These are phyloP conservation scores for Abortiporus biennis DNA, from an alignment of 1,284 basidiomycete species.

Conservation along the genomic window DNA sequence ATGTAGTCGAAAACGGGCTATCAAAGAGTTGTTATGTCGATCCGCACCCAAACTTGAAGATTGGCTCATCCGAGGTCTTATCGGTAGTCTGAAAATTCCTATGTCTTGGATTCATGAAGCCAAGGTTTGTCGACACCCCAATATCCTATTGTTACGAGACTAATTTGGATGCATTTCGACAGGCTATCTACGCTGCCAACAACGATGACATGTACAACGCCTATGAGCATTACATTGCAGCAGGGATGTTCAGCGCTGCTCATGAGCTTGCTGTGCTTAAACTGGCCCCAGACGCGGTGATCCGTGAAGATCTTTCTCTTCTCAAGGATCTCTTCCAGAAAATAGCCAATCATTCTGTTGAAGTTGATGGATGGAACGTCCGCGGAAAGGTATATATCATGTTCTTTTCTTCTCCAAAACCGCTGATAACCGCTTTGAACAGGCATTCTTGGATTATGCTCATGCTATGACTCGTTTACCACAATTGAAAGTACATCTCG, in stretches of 20 bases:
- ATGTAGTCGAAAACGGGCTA: slow-evolving; percentile 68
- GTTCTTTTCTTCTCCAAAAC: slow-evolving; percentile 8
- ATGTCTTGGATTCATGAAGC: slow-evolving; percentile 85
- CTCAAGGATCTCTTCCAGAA: slow-evolving; percentile 70
- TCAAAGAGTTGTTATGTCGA: slow-evolving; percentile 78
- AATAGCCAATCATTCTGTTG: slow-evolving; percentile 59
- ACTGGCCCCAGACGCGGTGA: slow-evolving; percentile 87
- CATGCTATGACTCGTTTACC: slow-evolving; percentile 60
- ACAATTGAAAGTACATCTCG: slow-evolving; percentile 42
- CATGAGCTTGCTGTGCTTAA: slow-evolving; percentile 79
- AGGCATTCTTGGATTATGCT: slow-evolving; percentile 70
- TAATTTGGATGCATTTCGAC: slow-evolving; percentile 1
- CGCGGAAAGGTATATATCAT: slow-evolving; percentile 63
- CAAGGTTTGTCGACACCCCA: slow-evolving; percentile 44
- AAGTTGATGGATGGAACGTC: slow-evolving; percentile 71
- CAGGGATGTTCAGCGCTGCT: slow-evolving; percentile 67
- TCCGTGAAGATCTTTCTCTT: slow-evolving; percentile 73
- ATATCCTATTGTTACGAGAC: background rate
- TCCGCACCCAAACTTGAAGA: slow-evolving; percentile 66
- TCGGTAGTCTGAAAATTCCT: slow-evolving; percentile 77
- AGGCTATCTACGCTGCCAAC: slow-evolving; percentile 68
- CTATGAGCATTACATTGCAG: slow-evolving; percentile 73
- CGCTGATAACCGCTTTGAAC: slow-evolving; percentile 7
- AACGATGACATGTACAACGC: slow-evolving; percentile 67
- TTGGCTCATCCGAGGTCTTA: slow-evolving; percentile 68